These are phyloP conservation scores for Panicum miliaceum DNA, from an alignment of 176 grass and related monocot species.

Conservation along the genomic window DNA sequence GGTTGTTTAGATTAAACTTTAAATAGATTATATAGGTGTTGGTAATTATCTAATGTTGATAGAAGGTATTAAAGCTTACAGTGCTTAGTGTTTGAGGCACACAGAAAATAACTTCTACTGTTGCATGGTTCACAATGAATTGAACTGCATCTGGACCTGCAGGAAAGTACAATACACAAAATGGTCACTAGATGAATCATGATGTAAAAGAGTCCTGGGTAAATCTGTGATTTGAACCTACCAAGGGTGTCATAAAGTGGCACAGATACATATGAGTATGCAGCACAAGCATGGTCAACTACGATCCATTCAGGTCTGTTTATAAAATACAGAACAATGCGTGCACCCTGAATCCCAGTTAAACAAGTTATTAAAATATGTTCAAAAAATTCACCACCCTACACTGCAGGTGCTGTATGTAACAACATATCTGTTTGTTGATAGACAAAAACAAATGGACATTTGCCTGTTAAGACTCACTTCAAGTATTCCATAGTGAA, in stretches of 20 bases:
- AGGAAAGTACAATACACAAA: constrained; percentile 41
- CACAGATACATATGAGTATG: constrained; percentile 89
- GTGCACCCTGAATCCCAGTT: constrained; percentile 66
- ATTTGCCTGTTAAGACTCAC: constrained; percentile 48
- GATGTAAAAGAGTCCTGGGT: neutral
- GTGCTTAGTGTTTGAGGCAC: constrained; percentile 81
- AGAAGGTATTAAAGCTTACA: constrained; percentile 64
- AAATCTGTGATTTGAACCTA: constrained; percentile 37
- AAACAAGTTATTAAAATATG: neutral
- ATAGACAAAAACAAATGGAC: constrained; percentile 8
- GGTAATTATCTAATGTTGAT: neutral
- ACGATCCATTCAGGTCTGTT: constrained; percentile 94
- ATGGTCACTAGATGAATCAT: constrained; percentile 16
- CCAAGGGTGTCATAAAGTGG: constrained; percentile 95
- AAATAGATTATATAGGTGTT: neutral
- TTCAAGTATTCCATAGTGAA: constrained; percentile 77
- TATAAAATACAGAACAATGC: constrained; percentile 94
- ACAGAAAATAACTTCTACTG: constrained; percentile 90
- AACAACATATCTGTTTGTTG: constrained; percentile 30
- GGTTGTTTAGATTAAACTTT: neutral
- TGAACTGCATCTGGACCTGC: constrained; percentile 96
- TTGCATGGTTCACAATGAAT: constrained; percentile 92
- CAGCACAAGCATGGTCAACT: constrained; percentile 90
- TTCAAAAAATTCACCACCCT: constrained; percentile 11
- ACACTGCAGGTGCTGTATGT: neutral